These are phyloP conservation scores for Osmanthus fragrans DNA, from an alignment of 257 asterid genomes.

Conservation along the genomic window DNA sequence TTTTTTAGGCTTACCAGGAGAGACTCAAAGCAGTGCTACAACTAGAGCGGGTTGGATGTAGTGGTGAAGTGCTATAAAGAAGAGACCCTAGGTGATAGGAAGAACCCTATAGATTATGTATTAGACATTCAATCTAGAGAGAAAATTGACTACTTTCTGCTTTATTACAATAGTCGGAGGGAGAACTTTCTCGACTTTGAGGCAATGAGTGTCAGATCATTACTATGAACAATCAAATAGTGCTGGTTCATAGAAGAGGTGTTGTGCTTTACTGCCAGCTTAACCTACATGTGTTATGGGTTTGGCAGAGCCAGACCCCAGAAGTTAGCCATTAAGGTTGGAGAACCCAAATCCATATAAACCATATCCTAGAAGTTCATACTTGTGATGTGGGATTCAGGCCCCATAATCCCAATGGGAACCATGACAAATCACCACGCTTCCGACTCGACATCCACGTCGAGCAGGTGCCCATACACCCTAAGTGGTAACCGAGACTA, in stretches of 20 bases:
- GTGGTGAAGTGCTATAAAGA: background rate
- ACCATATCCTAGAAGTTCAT: too few species aligned
- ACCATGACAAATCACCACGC: too few species aligned
- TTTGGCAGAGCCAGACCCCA: too few species aligned
- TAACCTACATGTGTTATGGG: too few species aligned
- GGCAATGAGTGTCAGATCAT: background rate
- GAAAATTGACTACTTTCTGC: background rate
- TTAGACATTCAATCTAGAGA: background rate
- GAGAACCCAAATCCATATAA: too few species aligned
- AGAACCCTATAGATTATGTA: background rate
- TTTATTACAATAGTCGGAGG: background rate
- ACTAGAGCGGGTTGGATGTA: background rate
- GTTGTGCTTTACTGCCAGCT: background rate
- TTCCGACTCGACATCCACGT: too few species aligned
- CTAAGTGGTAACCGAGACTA: too few species aligned
- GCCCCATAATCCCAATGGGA: too few species aligned
- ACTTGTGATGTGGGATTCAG: too few species aligned
- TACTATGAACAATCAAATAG: background rate
- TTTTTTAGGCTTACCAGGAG: background rate
- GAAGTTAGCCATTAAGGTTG: too few species aligned
- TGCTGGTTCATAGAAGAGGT: background rate
- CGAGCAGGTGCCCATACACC: too few species aligned
- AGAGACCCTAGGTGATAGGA: background rate
- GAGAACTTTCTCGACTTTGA: background rate
- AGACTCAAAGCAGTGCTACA: background rate